Evolutionary conservation across 202 grass and related monocot species (phyloP), one percentile per base, ranked within the genome.

Genomic region (Saccharum hybrid): DNA sequence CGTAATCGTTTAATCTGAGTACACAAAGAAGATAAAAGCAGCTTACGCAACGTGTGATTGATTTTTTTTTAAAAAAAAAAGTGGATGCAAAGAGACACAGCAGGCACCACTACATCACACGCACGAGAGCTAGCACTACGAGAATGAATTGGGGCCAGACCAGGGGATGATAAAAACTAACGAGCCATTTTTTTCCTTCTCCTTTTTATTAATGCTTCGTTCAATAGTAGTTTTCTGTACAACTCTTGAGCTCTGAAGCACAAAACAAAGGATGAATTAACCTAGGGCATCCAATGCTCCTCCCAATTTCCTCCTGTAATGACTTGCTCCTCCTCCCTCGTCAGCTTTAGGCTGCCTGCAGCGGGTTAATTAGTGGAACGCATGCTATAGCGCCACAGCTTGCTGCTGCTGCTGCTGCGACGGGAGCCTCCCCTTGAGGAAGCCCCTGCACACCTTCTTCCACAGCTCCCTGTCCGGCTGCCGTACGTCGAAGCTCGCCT

Each of bases 361-460:
- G 2, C 0, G 13, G 1, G 54, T 59, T 59, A 65, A 30, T 46
- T 46, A 72, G n/a, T 43, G 18, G 56, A 21, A 2, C 8, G 23
- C 23, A 0, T 61, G 56, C 84, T 87, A 90, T 81, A 84, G 88
- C 81, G 54, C 70, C 66, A 22, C 71, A 59, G 45, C n/a, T 36
- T 48, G 37, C 57, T 67, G 64, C 37, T 75, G 0, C 51, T 87
- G 65, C 73, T 88, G 89, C 75, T 81, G 84, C 45, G 76, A 74
- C 52, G 39, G 84, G 2, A 91, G 77, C 80, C 81, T 89, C 28
- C 90, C 90, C 84, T 93, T 93, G 38, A 96, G 94, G 52, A 96
- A 96, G 2, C 64, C 84, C 71, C 83, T 83, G 94, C 94, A 96
- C 65, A 96, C 68, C 81, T 81, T 88, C 84, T 89, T 96, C 94